These are phyloP conservation scores for Extremus antarcticus DNA, from an alignment of 495 filamentous ascomycete genomes.

Conservation along the genomic window DNA sequence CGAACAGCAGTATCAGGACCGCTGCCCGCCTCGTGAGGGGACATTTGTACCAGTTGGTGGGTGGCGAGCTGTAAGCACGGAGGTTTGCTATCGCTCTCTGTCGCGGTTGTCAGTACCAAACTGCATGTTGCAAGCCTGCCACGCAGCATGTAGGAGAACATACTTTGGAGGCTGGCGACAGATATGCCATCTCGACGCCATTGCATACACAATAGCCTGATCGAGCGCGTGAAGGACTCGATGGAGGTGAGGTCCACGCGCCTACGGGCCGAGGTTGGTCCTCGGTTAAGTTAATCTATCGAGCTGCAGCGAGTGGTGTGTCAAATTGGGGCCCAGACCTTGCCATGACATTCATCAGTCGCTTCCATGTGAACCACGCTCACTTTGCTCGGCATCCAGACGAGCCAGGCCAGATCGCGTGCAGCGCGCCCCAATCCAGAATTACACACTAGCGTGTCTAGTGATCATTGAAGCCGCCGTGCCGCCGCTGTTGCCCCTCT, in stretches of 20 bases:
- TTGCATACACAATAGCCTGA: not conserved
- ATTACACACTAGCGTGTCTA: no score
- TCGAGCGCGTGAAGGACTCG: not conserved
- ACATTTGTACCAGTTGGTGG: conserved; percentile 49
- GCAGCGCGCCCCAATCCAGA: no score
- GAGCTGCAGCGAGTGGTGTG: no score
- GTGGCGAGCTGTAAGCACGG: conserved; percentile 54
- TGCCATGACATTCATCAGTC: not conserved
- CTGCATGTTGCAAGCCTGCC: no score
- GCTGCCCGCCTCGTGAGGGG: conserved; percentile 67
- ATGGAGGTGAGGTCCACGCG: no score
- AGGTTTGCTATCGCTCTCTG: conserved; percentile 71
- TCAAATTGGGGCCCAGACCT: not conserved
- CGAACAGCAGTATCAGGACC: conserved; percentile 75
- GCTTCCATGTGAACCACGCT: no score
- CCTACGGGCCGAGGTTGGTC: not conserved
- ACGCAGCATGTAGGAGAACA: no score
- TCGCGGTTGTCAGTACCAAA: conserved; percentile 16
- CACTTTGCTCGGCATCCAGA: no score
- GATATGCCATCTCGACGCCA: conserved; percentile 39
- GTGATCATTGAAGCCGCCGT: no score
- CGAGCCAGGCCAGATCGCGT: no score
- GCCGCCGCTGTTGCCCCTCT: no score
- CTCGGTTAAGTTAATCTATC: no score
- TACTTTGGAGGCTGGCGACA: conserved; percentile 47